A percentile compares a stretch with the other conserved stretches of the same genome.
Evolutionary conservation across 2,329 filamentous ascomycete genomes (phyloP).

Genomic region (Neonectria neomacrospora): DNA sequence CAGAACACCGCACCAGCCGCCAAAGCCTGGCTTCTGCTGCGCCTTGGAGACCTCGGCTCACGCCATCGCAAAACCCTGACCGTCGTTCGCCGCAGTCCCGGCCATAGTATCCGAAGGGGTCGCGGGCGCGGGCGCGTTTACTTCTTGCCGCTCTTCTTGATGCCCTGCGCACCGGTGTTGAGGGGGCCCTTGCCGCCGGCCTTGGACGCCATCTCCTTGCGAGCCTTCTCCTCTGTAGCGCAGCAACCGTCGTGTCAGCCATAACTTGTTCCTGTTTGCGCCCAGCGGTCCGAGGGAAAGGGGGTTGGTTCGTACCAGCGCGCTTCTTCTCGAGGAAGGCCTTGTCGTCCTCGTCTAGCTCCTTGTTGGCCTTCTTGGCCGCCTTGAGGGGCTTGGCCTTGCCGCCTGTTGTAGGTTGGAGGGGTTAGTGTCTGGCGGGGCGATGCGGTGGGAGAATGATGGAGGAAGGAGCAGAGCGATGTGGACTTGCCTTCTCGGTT

Average conservation of each 20-base stretch:
- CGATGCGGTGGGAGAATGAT: constrained; percentile 21
- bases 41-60: constrained; percentile 20
- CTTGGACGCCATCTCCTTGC: constrained; percentile 84
- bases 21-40: constrained; percentile 21
- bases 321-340: constrained; percentile 86
- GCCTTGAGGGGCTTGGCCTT: constrained; percentile 89
- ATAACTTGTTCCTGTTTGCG: not conserved
- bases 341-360: constrained; percentile 87
- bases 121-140: constrained; percentile 57
- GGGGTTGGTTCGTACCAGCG: constrained; percentile 71
- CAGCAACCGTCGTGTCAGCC: constrained; percentile 34
- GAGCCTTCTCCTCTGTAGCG: constrained; percentile 80
- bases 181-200: constrained; percentile 89
- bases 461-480: not conserved
- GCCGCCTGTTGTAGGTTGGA: constrained; percentile 69
- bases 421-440: constrained; percentile 36
- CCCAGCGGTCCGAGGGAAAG: not conserved
- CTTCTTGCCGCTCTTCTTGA: constrained; percentile 99
- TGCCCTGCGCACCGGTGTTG: constrained; percentile 85
- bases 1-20: constrained; percentile 34
- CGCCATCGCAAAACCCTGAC: constrained; percentile 32
- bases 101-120: constrained; percentile 1
- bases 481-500: constrained; percentile 52
- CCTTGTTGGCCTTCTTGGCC: constrained; percentile 84
- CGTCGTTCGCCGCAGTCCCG: constrained; percentile 17